phyloP scores from a whole-genome alignment of 2,329 filamentous ascomycete genomes.

The Penicillium fuscoglaucum region DNA sequence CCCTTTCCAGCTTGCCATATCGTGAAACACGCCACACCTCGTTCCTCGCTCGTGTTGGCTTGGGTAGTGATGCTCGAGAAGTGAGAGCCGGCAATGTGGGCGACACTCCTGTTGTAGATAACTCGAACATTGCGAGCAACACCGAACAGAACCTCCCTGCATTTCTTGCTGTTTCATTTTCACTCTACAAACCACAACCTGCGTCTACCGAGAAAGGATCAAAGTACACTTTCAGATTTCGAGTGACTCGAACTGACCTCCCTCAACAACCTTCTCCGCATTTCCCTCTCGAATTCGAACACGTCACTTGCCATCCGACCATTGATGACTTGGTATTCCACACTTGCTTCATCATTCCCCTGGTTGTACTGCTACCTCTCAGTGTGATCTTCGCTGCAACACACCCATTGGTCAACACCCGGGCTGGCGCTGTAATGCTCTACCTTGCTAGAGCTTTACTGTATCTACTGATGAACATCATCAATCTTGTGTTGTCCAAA shows the following conservation, averaged over 20 bases:
- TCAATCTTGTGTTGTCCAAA: slow-evolving; percentile 1
- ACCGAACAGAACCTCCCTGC: not conserved
- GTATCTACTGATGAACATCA: not conserved
- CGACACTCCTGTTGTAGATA: not conserved
- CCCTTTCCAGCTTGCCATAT: slow-evolving; percentile 3
- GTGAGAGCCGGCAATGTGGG: not conserved
- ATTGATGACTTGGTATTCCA: slow-evolving; percentile 19
- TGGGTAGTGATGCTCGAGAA: not conserved
- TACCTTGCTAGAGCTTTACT: slow-evolving; percentile 7
- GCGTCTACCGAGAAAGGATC: not conserved
- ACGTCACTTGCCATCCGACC: not conserved
- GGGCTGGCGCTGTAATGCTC: slow-evolving; percentile 8
- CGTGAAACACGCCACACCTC: not conserved
- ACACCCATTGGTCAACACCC: slow-evolving; percentile 7
- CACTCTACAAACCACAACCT: not conserved
- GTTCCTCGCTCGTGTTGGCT: not conserved
- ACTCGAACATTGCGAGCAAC: not conserved
- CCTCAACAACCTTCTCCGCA: slow-evolving; percentile 1
- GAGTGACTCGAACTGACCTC: not conserved
- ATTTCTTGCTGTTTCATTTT: slow-evolving; percentile 1
- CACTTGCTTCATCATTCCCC: slow-evolving; percentile 17
- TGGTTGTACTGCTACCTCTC: slow-evolving; percentile 10
- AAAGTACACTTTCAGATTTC: not conserved
- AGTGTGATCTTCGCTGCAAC: slow-evolving; percentile 5
- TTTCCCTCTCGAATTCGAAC: not conserved